A percentile compares a stretch with the other conserved stretches of the same genome.
Evolutionary conservation across 768 basidiomycete genomes (phyloP).

Genomic region (Mrakia frigida): DNA sequence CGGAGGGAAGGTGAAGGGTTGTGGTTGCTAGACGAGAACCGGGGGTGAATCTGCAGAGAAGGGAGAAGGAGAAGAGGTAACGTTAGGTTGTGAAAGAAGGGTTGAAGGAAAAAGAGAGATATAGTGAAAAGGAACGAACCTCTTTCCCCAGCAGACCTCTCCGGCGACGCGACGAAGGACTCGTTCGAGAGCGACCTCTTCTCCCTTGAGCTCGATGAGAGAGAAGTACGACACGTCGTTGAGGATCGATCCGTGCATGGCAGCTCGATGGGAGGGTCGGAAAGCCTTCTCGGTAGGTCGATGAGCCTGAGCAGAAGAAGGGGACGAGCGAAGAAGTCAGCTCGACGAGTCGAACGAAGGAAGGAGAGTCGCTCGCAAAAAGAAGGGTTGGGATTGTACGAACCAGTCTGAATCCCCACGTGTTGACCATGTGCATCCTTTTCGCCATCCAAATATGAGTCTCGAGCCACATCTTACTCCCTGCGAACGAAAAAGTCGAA

Average conservation of each 20-base stretch:
- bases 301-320: slow-evolving; percentile 54
- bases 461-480: slow-evolving; percentile 84
- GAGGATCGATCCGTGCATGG: slow-evolving; percentile 73
- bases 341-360: not conserved
- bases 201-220: slow-evolving; percentile 66
- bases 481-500: slow-evolving; percentile 50
- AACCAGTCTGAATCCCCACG: slow-evolving; percentile 88
- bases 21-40: slow-evolving; percentile 22
- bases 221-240: slow-evolving; percentile 86
- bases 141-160: slow-evolving; percentile 38
- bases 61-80: not conserved
- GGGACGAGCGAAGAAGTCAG: not conserved
- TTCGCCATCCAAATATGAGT: slow-evolving; percentile 98
- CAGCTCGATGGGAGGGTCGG: slow-evolving; percentile 83
- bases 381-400: slow-evolving; percentile 33
- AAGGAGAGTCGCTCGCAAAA: not conserved
- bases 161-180: slow-evolving; percentile 55
- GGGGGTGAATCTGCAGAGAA: slow-evolving; percentile 13
- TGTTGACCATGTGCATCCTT: slow-evolving; percentile 85
- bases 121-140: slow-evolving; percentile 33
- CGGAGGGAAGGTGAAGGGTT: slow-evolving; percentile 9
- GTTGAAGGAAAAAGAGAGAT: not conserved
- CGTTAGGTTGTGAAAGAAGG: not conserved
- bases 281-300: slow-evolving; percentile 88
- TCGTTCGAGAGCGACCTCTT: slow-evolving; percentile 53